Conservation (phyloP, 768 basidiomycete species). For the Sistotremastrum suecicum region DNA sequence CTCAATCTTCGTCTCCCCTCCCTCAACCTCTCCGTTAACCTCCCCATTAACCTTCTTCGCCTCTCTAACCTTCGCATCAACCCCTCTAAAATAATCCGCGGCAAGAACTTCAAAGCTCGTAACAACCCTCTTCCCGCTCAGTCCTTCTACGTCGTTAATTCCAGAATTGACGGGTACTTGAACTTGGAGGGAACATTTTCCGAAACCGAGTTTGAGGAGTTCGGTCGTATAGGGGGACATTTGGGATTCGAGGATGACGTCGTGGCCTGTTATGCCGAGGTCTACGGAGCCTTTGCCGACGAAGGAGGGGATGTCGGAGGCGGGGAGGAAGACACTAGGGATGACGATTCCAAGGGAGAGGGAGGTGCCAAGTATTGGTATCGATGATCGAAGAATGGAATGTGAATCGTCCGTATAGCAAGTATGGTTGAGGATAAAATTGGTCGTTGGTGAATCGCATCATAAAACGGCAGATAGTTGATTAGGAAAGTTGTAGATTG, state of each 20-base stretch:
- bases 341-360: neutral
- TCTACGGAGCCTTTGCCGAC: slow-evolving; percentile 96
- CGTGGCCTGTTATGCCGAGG: slow-evolving; percentile 95
- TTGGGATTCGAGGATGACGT: slow-evolving; percentile 83
- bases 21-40: slow-evolving; percentile 23
- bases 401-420: no score
- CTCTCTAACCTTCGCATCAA: slow-evolving; percentile 35
- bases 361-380: no score
- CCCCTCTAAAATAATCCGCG: slow-evolving; percentile 53
- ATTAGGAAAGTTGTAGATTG: neutral
- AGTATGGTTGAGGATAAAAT: no score
- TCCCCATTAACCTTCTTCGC: neutral
- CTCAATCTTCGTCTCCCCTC: slow-evolving; percentile 66
- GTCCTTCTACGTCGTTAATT: slow-evolving; percentile 58
- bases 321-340: slow-evolving; percentile 85
- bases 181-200: slow-evolving; percentile 79
- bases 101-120: slow-evolving; percentile 91
- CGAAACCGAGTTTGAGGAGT: slow-evolving; percentile 75
- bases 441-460: no score
- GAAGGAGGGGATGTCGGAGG: slow-evolving; percentile 94
- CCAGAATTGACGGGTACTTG: slow-evolving; percentile 74
- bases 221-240: slow-evolving; percentile 72
- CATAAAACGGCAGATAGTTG: no score
- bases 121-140: slow-evolving; percentile 85
- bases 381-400: no score